Evolutionary conservation across 495 filamentous ascomycete genomes (phyloP), one percentile per base, ranked within the genome.

Genomic region (Parmelia sp.): DNA sequence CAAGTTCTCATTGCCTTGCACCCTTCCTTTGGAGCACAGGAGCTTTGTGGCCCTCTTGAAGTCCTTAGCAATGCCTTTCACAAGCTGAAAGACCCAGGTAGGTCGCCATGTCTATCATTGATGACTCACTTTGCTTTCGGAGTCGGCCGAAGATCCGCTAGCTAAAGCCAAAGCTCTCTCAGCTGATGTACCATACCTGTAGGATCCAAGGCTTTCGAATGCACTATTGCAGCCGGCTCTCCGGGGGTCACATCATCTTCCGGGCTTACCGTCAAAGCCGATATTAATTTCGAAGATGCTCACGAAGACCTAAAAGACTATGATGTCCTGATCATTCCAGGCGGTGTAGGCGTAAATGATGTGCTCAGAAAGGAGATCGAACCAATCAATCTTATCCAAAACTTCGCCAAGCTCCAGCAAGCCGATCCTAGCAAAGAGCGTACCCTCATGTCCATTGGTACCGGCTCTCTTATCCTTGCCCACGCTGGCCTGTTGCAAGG

Each of bases 371-470:
- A 77, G 19, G 47, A 61, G 15, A 4, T 39, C 47, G 84, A 90
- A 70, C 87, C 86, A 35, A 74, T 88, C 59, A 71, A 76, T 58
- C 75, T 88, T 66, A 86, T 89, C 81, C 77, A 79, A 58, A 84
- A 84, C 65, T 90, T 82, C 69, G 79, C 84, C 63, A 84, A 88
- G 69, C 73, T 90, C 58, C 88, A 90, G 74, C 78, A 82, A 72
- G 81, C 79, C 62, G 84, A 89, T 68, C 86, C 88, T 2, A 78
- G 74, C 70, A 84, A 84, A 66, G 88, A 90, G 77, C 87, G 90
- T 57, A 86, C 88, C 5, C 71, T 93, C 63, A 76, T 92, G 67
- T 88, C 88, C 63, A 76, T 95, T 77, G 90, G 86, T 78, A 91
- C 88, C 35, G 90, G 89, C 21, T 82, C 84, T 39, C 79, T 91